These are phyloP conservation scores for Selaginella tamariscina DNA, from an alignment of 75 land plant genomes.

Conservation along the genomic window DNA sequence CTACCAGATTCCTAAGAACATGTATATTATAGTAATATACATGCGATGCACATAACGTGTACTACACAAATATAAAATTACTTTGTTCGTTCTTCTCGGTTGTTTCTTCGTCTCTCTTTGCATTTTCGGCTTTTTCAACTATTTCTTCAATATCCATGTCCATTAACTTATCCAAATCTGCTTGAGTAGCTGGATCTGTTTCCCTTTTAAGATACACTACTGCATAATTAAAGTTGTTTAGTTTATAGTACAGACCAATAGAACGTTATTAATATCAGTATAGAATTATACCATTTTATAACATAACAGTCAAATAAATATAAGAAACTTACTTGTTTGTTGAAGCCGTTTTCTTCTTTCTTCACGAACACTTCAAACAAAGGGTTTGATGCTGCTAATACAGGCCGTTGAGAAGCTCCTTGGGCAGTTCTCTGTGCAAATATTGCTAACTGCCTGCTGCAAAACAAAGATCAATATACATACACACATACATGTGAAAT, in stretches of 20 bases:
- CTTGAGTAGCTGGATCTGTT: no score
- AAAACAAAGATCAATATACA: not conserved
- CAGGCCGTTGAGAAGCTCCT: no score
- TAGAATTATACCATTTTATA: not conserved
- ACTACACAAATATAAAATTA: no score
- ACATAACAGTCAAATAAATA: not conserved
- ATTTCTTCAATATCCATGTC: not conserved
- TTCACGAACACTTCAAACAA: constrained; percentile 83
- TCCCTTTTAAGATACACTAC: no score
- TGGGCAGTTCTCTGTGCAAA: constrained; percentile 18
- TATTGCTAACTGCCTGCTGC: constrained; percentile 67
- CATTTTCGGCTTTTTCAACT: not conserved
- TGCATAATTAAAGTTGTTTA: no score
- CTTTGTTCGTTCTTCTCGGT: not conserved
- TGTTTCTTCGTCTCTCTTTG: no score
- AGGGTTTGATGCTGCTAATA: constrained; percentile 60
- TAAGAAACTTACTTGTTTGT: constrained; percentile 47
- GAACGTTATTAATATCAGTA: no score
- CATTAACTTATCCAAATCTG: not conserved
- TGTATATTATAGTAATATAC: no score
- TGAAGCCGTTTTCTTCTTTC: constrained; percentile 50
- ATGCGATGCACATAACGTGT: no score
- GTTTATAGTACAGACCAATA: no score
- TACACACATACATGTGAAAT: not conserved
- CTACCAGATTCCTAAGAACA: no score